These are phyloP conservation scores for Tardiomyces digboiensis DNA, from an alignment of 1,139 yeast genomes.

Conservation along the genomic window DNA sequence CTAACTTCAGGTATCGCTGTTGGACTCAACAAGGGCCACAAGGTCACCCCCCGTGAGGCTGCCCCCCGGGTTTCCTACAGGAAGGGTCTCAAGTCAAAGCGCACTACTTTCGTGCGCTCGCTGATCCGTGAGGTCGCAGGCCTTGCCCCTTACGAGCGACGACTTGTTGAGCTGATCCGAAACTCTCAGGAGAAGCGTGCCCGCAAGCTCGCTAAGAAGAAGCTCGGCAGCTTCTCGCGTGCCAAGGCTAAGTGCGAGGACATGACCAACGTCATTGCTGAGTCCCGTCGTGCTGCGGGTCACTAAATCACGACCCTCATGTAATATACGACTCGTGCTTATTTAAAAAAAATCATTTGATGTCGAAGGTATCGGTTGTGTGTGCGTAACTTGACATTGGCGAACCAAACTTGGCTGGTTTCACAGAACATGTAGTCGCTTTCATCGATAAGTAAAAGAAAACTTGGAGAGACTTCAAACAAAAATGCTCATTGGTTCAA, in stretches of 20 bases:
- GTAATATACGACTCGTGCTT: slow-evolving; percentile 3
- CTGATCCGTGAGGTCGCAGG: slow-evolving; percentile 97
- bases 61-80: slow-evolving; percentile 93
- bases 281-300: slow-evolving; percentile 53
- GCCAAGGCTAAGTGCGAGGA: slow-evolving; percentile 99
- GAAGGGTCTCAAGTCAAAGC: slow-evolving; percentile 95
- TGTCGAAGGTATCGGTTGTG: too few relatives aligned
- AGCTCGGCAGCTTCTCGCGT: slow-evolving; percentile 99
- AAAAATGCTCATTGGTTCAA: not conserved
- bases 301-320: slow-evolving; percentile 8
- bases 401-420: too few relatives aligned
- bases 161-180: slow-evolving; percentile 98
- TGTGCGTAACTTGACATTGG: too few relatives aligned
- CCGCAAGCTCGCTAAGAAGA: slow-evolving; percentile 99
- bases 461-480: too few relatives aligned
- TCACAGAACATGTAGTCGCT: too few relatives aligned
- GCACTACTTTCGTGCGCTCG: slow-evolving; percentile 93
- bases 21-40: slow-evolving; percentile 99
- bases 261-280: slow-evolving; percentile 94
- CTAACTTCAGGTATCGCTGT: slow-evolving; percentile 74
- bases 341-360: not conserved
- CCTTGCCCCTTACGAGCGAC: slow-evolving; percentile 99
- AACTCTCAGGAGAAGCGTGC: slow-evolving; percentile 99
- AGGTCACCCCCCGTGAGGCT: slow-evolving; percentile 87
- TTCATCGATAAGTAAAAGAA: not conserved